Base-by-base conservation (phyloP, 495 filamentous ascomycete genomes). In the Penicillium longicatenatum region DNA sequence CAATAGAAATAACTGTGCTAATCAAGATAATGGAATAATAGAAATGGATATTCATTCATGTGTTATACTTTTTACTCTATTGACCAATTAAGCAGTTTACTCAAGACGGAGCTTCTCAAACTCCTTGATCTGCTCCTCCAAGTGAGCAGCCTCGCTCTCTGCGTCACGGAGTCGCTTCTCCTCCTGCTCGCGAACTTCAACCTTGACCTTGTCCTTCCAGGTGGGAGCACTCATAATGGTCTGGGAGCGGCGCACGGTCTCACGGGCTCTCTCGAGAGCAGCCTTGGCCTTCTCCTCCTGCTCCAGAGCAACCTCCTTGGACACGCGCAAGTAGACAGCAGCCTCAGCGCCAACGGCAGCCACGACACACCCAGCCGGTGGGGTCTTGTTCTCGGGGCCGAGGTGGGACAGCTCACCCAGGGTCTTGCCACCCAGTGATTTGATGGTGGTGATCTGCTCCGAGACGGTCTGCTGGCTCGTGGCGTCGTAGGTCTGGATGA, bases 331-430 rank as follows among this genome's bases (percentile, higher is more conserved):
- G 74, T 86, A 90, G 54, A 89, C 88, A 31, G 84, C 83, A 4
- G 87, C 86, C 43, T 81, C 73, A 37, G 86, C 76, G 30, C 84
- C 84, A 43, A 91, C 82, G 24, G 86, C 77, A 69, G 84, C 86
- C 20, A 89, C 86, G 9, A 89, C 88, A 66, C 87, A 91, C 53
- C 88, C 89, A 11, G 80, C 71, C 0, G 89, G 89, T 30, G 82
- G 79, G 14, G 75, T 64, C 33, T 83, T 78, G 58, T 70, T 72
- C 44, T 80, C 74, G 16, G 82, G 77, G 11, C 75, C 73, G 12
- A 73, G 66, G 17, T 73, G 69, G 48, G 65, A 69, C 55, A 91
- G 74, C 41, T 81, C 73, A 16, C 80, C 73, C 22, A 87, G 74
- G 57, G 74, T 78, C 75, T 88, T 89, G 55, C 84, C 84, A 59